phyloP scores from a whole-genome alignment of 2,329 filamentous ascomycete species.

The Fusarium robinianum region DNA sequence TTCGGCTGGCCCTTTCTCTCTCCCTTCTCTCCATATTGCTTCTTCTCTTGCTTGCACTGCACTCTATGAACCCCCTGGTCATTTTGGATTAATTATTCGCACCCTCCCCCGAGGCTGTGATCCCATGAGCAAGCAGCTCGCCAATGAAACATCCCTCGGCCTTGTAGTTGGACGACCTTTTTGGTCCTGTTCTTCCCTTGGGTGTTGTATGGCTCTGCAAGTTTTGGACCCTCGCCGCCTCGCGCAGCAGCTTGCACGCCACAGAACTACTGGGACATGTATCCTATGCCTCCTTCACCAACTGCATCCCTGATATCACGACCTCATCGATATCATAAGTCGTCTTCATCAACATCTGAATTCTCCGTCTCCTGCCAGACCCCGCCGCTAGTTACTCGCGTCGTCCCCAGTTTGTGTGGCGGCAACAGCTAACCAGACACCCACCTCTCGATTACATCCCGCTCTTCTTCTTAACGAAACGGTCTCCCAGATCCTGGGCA shows the following conservation, averaged over 20 bases:
- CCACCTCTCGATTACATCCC: slow-evolving; percentile 47
- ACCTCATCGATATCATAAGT: slow-evolving; percentile 30
- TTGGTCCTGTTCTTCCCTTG: slow-evolving; percentile 12
- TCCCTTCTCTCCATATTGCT: background rate
- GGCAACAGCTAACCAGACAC: slow-evolving; percentile 50
- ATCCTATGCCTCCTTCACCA: slow-evolving; percentile 54
- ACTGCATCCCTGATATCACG: slow-evolving; percentile 48
- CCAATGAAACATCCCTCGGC: slow-evolving; percentile 31
- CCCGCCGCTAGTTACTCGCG: slow-evolving; percentile 51
- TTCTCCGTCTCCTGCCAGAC: slow-evolving; percentile 34
- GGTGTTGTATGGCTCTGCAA: slow-evolving; percentile 31
- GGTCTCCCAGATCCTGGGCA: slow-evolving; percentile 30
- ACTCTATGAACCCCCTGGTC: slow-evolving; percentile 19
- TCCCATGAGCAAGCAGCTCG: slow-evolving; percentile 24
- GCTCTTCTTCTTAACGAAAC: slow-evolving; percentile 45
- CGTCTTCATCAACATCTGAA: slow-evolving; percentile 41
- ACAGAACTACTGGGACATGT: slow-evolving; percentile 47
- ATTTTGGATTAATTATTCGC: slow-evolving; percentile 31
- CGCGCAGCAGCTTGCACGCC: slow-evolving; percentile 32
- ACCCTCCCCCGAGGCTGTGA: slow-evolving; percentile 26
- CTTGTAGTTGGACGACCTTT: slow-evolving; percentile 22
- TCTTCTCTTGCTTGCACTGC: slow-evolving; percentile 17
- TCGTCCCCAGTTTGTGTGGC: slow-evolving; percentile 49
- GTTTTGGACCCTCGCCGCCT: slow-evolving; percentile 35
- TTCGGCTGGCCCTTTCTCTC: slow-evolving; percentile 18